Evolutionary conservation across 306 rosid genomes (phyloP).

Genomic region (Hippophae tibetana): DNA sequence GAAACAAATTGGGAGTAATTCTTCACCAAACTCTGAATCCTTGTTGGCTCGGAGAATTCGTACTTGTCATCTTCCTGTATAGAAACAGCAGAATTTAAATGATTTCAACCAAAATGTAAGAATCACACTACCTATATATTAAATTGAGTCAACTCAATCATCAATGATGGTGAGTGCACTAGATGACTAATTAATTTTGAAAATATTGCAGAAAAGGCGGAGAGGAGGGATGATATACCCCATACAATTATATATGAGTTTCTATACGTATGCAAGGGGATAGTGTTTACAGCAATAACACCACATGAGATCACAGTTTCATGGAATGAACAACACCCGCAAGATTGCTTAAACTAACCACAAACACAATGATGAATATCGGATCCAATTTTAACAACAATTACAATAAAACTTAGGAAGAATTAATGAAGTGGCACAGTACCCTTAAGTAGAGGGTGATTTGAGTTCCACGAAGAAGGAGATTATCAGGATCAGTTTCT

Average conservation of each 20-base stretch:
- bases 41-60: conserved; percentile 81
- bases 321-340: no score
- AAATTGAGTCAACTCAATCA: no score
- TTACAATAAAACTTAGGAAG: neutral
- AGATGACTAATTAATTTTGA: no score
- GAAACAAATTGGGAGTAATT: conserved; percentile 98
- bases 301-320: no score
- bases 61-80: conserved; percentile 82
- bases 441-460: conserved; percentile 78
- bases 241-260: no score
- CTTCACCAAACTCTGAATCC: conserved; percentile 84
- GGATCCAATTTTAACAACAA: neutral
- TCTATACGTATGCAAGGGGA: no score
- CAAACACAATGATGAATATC: neutral
- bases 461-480: conserved; percentile 80
- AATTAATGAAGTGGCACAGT: conserved; percentile 19
- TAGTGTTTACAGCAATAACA: no score
- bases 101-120: neutral
- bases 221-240: no score
- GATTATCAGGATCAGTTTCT: conserved; percentile 82
- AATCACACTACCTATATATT: no score
- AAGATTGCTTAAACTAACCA: neutral
- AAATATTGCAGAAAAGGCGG: no score
- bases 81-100: conserved; percentile 2
- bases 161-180: no score